phyloP scores from a whole-genome alignment of 1,139 yeast species.

The Yamadazyma kanchanaburiensis region DNA sequence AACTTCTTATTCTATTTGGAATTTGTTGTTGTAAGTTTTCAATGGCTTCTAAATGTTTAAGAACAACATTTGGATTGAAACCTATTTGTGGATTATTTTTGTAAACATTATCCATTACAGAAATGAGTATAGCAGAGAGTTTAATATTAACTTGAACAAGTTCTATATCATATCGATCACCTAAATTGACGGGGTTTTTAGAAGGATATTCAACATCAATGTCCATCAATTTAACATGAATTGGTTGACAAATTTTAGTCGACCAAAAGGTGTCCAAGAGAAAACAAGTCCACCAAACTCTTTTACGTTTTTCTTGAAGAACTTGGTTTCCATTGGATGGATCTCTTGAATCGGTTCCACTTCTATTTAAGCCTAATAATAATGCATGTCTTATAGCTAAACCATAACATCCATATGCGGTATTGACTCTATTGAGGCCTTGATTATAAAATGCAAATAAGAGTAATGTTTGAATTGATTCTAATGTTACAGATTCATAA shows the following conservation, averaged over 20 bases:
- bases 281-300: conserved; percentile 14
- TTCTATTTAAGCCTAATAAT: conserved; percentile 10
- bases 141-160: conserved; percentile 8
- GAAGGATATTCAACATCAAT: conserved; percentile 10
- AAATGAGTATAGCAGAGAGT: conserved; percentile 5
- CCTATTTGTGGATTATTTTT: conserved; percentile 3
- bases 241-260: conserved; percentile 11
- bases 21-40: conserved; percentile 8
- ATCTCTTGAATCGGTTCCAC: conserved; percentile 1
- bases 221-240: conserved; percentile 10
- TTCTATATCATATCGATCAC: conserved; percentile 9
- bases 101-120: conserved; percentile 9
- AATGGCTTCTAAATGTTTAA: conserved; percentile 10
- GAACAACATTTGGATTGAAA: conserved; percentile 8
- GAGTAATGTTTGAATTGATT: conserved; percentile 10
- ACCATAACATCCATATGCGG: conserved; percentile 11
- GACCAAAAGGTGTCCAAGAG: conserved; percentile 12
- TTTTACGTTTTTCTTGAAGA: conserved; percentile 10
- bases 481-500: conserved; percentile 9
- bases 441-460: conserved; percentile 12
- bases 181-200: conserved; percentile 4
- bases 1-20: conserved; percentile 6
- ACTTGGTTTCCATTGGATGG: too few species aligned
- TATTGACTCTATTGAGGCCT: conserved; percentile 10
- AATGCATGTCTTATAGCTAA: conserved; percentile 10